phyloP scores from a whole-genome alignment of 164 flowering plant species.

The Dillenia suffruticosa region DNA sequence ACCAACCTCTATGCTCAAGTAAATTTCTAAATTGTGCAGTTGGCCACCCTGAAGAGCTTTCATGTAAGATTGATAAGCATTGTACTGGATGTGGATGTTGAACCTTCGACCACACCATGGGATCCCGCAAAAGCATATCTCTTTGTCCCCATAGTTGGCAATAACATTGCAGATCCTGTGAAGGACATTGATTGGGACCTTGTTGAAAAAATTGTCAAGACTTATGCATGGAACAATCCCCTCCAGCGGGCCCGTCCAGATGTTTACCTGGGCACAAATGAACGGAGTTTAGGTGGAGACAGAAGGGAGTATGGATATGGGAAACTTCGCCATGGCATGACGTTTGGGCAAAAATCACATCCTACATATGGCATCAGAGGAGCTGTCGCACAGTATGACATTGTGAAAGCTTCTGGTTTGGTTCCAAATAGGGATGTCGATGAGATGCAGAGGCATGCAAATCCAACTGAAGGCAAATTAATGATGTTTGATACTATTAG shows the following conservation, averaged over 20 bases:
- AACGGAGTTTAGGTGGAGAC: conserved; percentile 93
- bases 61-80: conserved; percentile 99
- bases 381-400: conserved; percentile 93
- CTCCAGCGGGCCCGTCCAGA: conserved; percentile 97
- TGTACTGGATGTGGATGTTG: conserved; percentile 98
- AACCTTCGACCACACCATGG: conserved; percentile 97
- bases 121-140: conserved; percentile 96
- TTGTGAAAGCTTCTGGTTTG: conserved; percentile 89
- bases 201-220: conserved; percentile 41
- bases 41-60: conserved; percentile 84
- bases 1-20: too few species aligned
- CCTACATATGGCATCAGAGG: conserved; percentile 98
- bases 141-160: conserved; percentile 71
- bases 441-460: conserved; percentile 25
- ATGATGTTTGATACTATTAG: conserved; percentile 74
- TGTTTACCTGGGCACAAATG: conserved; percentile 97
- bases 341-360: conserved; percentile 83
- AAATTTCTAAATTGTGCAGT: conserved; percentile 37
- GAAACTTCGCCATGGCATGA: conserved; percentile 87
- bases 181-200: conserved; percentile 79
- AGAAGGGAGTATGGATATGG: conserved; percentile 97
- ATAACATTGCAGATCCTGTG: conserved; percentile 41
- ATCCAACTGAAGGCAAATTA: conserved; percentile 37
- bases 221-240: conserved; percentile 89
- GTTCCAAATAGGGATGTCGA: conserved; percentile 48